A percentile compares a stretch with the other conserved stretches of the same genome.
phyloP scores from a whole-genome alignment of 192 early-diverging fungal species.

The Powellomyces hirtus region DNA sequence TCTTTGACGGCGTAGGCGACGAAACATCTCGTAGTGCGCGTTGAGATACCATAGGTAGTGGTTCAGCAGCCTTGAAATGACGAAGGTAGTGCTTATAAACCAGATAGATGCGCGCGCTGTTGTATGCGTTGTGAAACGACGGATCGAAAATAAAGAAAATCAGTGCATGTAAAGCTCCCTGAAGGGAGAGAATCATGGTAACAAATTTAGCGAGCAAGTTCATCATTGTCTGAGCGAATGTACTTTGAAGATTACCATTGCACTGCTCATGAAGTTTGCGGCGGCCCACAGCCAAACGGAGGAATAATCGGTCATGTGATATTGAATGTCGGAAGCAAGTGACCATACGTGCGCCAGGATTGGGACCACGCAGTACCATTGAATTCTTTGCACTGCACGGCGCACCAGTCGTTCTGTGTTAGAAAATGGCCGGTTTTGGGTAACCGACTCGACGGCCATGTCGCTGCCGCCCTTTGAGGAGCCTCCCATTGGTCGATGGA shows the following conservation, averaged over 20 bases:
- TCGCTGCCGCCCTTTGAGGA: not conserved
- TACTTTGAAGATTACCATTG: slow-evolving; percentile 1
- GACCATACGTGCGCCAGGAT: slow-evolving; percentile 11
- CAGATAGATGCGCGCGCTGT: not conserved
- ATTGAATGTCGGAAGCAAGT: slow-evolving; percentile 1
- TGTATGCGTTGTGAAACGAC: not conserved
- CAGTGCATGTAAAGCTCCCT: not conserved
- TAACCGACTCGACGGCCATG: not conserved
- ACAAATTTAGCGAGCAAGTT: not conserved
- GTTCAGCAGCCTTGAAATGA: too few relatives aligned
- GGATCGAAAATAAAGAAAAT: not conserved
- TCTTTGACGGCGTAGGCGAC: too few relatives aligned
- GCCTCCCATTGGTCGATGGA: too few relatives aligned
- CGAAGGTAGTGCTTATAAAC: not conserved
- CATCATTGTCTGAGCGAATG: not conserved
- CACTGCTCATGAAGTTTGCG: slow-evolving; percentile 13
- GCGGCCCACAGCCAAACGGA: not conserved
- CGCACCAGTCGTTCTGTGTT: slow-evolving; percentile 15
- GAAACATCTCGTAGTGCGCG: too few relatives aligned
- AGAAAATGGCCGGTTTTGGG: not conserved
- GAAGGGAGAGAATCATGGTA: not conserved
- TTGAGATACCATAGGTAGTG: too few relatives aligned
- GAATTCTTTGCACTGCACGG: not conserved
- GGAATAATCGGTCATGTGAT: not conserved
- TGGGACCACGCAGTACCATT: slow-evolving; percentile 17